These are phyloP conservation scores for Cladosporium velox DNA, from an alignment of 2,329 filamentous ascomycete species.

Conservation along the genomic window DNA sequence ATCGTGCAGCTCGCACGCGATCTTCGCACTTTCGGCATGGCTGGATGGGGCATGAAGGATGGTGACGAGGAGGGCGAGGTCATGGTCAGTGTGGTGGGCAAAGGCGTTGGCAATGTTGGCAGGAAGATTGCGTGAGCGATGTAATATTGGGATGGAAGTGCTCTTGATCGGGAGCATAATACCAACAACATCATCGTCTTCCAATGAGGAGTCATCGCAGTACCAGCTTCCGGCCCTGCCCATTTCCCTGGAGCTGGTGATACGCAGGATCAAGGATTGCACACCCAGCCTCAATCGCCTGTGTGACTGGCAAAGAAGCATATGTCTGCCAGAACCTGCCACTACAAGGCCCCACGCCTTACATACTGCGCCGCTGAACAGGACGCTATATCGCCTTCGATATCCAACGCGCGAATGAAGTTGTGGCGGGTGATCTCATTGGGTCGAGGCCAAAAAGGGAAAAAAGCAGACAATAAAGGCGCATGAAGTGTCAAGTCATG, in stretches of 20 bases:
- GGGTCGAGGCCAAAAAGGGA: background rate
- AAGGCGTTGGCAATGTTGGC: constrained; percentile 91
- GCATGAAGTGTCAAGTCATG: background rate
- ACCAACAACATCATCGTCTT: background rate
- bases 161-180: background rate
- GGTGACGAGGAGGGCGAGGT: constrained; percentile 65
- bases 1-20: constrained; percentile 80
- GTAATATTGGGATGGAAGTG: background rate
- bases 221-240: constrained; percentile 1
- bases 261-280: background rate
- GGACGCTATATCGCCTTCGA: background rate
- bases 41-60: constrained; percentile 86
- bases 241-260: background rate
- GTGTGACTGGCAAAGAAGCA: background rate
- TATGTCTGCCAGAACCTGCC: background rate
- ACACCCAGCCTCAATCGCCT: background rate
- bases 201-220: background rate
- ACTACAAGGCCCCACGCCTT: background rate
- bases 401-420: background rate
- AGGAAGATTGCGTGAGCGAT: constrained; percentile 69
- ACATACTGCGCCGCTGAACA: background rate
- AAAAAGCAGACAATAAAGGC: background rate
- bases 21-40: constrained; percentile 82
- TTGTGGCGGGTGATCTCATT: background rate
- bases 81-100: constrained; percentile 86